Conservation (phyloP, 352 stramenopile genomes). For the Bremia lactucae region DNA sequence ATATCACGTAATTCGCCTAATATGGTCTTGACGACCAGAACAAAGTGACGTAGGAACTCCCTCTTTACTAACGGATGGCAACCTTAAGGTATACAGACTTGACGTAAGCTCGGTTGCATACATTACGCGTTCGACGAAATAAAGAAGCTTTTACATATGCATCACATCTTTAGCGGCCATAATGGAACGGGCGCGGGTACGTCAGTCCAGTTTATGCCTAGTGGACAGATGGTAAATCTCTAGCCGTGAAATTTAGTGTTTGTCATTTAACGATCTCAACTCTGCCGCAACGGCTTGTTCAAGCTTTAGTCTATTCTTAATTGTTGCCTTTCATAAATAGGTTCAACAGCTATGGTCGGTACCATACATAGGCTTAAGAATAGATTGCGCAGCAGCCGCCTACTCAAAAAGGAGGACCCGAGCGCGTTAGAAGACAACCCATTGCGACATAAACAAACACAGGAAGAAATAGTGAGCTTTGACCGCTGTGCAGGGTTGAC, state of each 20-base stretch:
- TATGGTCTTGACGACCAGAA: too few relatives aligned
- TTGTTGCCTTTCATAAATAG: not conserved
- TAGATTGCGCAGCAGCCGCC: conserved; percentile 35
- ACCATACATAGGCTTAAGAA: conserved; percentile 61
- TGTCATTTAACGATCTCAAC: conserved; percentile 1
- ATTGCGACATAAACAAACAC: conserved; percentile 31
- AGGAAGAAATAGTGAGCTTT: conserved; percentile 25
- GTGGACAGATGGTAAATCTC: not conserved
- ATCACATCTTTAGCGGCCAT: not conserved
- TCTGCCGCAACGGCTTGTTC: too few relatives aligned
- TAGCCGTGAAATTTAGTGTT: not conserved
- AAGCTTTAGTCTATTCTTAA: too few relatives aligned
- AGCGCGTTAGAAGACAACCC: conserved; percentile 29
- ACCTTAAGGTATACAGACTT: not conserved
- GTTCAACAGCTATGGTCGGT: conserved; percentile 13
- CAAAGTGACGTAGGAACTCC: too few relatives aligned
- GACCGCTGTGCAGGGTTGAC: conserved; percentile 25
- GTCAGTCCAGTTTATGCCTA: not conserved
- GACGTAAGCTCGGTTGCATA: not conserved
- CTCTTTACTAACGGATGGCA: not conserved
- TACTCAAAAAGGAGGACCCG: conserved; percentile 27
- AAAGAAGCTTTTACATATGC: not conserved
- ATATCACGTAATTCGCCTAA: too few relatives aligned
- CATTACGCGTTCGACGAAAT: not conserved
- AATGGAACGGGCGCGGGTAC: not conserved